A percentile compares a stretch with the other conserved stretches of the same genome.
phyloP scores from a whole-genome alignment of 441 rosid genomes.

The Pelargonium fulgidum region DNA sequence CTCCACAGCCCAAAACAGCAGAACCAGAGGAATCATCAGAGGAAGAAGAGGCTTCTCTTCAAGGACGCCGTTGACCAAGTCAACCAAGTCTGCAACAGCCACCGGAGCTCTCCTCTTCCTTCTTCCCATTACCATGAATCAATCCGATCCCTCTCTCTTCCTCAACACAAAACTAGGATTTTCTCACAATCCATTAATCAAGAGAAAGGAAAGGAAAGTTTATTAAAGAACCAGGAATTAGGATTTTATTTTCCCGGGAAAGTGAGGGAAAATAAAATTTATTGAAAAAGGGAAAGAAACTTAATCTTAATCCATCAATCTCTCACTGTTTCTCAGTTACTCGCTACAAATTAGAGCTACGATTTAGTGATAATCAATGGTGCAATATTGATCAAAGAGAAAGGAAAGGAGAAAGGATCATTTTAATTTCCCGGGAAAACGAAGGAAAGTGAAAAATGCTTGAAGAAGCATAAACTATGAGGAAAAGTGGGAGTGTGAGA shows the following conservation, averaged over 20 bases:
- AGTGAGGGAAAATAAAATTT: not conserved
- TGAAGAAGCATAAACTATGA: too few relatives aligned
- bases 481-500: too few relatives aligned
- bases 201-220: not conserved
- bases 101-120: conserved; percentile 34
- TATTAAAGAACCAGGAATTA: not conserved
- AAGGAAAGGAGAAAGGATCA: too few relatives aligned
- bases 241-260: not conserved
- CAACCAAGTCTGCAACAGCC: conserved; percentile 38
- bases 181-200: not conserved
- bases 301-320: too few relatives aligned
- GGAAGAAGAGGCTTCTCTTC: conserved; percentile 58
- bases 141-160: not conserved
- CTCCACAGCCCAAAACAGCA: conserved; percentile 70
- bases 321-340: too few relatives aligned
- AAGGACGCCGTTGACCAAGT: conserved; percentile 42
- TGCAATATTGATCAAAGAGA: too few relatives aligned
- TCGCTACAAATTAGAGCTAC: too few relatives aligned
- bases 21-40: conserved; percentile 47
- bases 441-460: too few relatives aligned
- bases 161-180: not conserved
- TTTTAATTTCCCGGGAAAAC: too few relatives aligned
- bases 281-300: too few relatives aligned
- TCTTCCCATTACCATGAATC: conserved; percentile 15
- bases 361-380: too few relatives aligned